Evolutionary conservation across 2,329 filamentous ascomycete genomes (phyloP).

Genomic region (Samsoniella hepiali): DNA sequence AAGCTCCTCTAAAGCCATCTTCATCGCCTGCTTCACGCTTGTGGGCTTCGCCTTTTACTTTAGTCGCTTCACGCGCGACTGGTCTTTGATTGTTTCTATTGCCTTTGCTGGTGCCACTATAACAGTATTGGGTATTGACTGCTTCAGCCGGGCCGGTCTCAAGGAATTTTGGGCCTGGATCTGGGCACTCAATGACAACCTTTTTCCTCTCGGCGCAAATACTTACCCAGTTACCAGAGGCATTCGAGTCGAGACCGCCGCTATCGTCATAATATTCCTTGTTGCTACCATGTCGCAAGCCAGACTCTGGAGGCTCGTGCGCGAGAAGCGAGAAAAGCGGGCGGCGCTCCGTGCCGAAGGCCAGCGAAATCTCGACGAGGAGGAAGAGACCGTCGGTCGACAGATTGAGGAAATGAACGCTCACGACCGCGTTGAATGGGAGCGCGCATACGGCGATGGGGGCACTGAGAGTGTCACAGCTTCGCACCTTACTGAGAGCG

Average conservation of each 20-base stretch:
- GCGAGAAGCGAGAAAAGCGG: constrained; percentile 55
- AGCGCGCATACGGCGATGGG: constrained; percentile 69
- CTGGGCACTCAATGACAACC: constrained; percentile 74
- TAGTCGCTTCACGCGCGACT: constrained; percentile 71
- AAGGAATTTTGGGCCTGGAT: constrained; percentile 97
- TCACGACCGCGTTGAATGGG: constrained; percentile 68
- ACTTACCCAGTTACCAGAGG: constrained; percentile 85
- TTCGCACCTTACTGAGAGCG: constrained; percentile 51
- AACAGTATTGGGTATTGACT: constrained; percentile 81
- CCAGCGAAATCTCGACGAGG: constrained; percentile 53
- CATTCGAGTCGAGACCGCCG: constrained; percentile 80
- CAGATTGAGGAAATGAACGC: constrained; percentile 61
- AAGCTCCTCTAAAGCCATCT: constrained; percentile 62
- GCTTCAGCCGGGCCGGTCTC: constrained; percentile 81
- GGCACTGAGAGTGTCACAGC: constrained; percentile 32
- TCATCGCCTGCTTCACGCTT: constrained; percentile 71
- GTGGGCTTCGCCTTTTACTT: constrained; percentile 72
- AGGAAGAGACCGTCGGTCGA: constrained; percentile 69
- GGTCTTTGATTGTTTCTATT: constrained; percentile 71
- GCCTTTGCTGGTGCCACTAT: constrained; percentile 80
- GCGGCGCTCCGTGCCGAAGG: constrained; percentile 49
- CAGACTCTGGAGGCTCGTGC: constrained; percentile 79
- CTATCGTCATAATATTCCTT: constrained; percentile 69
- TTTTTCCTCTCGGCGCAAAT: constrained; percentile 72
- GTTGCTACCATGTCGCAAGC: constrained; percentile 80